Evolutionary conservation across 192 early-diverging fungal genomes (phyloP).

Genomic region (Anaeromyces robustus): DNA sequence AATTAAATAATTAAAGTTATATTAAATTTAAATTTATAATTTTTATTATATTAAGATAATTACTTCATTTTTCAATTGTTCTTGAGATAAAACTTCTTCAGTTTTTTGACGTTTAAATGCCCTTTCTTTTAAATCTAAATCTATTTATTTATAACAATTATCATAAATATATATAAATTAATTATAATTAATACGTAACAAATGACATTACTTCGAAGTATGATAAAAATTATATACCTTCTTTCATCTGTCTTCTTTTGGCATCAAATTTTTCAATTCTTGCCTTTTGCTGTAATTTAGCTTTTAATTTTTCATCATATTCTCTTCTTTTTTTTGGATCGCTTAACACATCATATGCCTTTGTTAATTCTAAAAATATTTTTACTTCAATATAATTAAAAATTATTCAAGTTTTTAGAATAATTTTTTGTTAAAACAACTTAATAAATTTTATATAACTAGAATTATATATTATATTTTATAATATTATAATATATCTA

Average conservation of each 20-base stretch:
- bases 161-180: not conserved
- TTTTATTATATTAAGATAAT: not conserved
- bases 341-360: constrained; percentile 4
- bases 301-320: constrained; percentile 2
- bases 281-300: not conserved
- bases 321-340: constrained; percentile 1
- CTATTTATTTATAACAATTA: not conserved
- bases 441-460: no score
- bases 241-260: not conserved
- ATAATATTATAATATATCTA: no score
- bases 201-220: no score
- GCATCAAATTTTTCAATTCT: constrained; percentile 1
- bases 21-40: no score
- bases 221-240: not conserved
- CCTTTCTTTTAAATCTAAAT: not conserved
- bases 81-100: not conserved
- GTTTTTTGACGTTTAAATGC: not conserved
- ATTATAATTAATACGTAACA: no score
- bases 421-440: no score
- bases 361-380: constrained; percentile 1
- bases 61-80: not conserved
- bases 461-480: no score
- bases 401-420: no score
- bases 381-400: not conserved
- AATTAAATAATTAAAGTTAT: no score